Evolutionary conservation across 345 rosid species (phyloP).

Genomic region (Hypericum perforatum): DNA sequence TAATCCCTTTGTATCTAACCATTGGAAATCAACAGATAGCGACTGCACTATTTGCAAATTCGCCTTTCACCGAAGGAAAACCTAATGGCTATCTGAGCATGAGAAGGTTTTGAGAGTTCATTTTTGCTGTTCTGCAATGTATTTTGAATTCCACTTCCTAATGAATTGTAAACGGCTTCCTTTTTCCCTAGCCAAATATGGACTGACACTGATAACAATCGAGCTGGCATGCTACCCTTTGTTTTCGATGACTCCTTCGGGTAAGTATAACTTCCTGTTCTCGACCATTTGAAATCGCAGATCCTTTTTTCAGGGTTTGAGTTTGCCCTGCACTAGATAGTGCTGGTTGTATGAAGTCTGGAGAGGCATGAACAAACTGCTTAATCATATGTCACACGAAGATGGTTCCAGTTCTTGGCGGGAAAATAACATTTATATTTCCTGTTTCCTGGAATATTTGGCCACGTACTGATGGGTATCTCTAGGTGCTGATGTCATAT

Average conservation of each 20-base stretch:
- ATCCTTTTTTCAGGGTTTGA: too few species aligned
- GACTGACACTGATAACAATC: conserved; percentile 90
- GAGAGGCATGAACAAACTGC: too few species aligned
- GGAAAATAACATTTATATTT: conserved; percentile 3
- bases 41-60: conserved; percentile 94
- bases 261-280: conserved; percentile 31
- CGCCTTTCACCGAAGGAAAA: conserved; percentile 96
- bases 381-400: too few species aligned
- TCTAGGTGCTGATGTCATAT: too few species aligned
- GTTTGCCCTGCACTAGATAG: too few species aligned
- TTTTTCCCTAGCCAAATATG: conserved; percentile 70
- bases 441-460: neutral
- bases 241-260: conserved; percentile 89
- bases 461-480: too few species aligned
- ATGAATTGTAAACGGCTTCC: conserved; percentile 14
- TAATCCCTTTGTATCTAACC: conserved; percentile 22
- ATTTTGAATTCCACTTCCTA: conserved; percentile 2
- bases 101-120: conserved; percentile 56
- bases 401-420: conserved; percentile 1
- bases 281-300: too few species aligned
- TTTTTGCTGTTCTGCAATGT: conserved; percentile 2
- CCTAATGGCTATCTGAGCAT: conserved; percentile 97
- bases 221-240: conserved; percentile 94
- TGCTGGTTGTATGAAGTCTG: too few species aligned
- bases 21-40: conserved; percentile 65